phyloP scores from a whole-genome alignment of 306 rosid species.

The Echinosophora koreensis region DNA sequence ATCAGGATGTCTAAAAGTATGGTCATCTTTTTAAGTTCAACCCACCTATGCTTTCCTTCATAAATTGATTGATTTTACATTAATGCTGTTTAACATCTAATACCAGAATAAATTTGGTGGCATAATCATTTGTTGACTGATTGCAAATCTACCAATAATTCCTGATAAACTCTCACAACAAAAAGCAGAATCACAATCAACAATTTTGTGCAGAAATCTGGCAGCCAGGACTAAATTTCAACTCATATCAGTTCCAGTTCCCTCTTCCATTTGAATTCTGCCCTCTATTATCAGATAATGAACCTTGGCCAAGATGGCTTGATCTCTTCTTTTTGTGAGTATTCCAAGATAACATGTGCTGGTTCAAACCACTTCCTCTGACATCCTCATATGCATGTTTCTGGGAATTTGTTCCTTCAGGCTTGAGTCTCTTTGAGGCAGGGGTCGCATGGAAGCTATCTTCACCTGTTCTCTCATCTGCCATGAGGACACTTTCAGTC shows the following conservation, averaged over 20 bases:
- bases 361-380: constrained; percentile 64
- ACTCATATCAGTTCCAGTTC: constrained; percentile 65
- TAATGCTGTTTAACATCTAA: constrained; percentile 39
- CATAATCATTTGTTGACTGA: constrained; percentile 25
- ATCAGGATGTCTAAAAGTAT: background rate
- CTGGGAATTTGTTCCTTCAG: constrained; percentile 59
- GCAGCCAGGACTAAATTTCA: constrained; percentile 35
- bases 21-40: too few species aligned
- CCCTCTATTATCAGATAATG: constrained; percentile 71
- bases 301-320: constrained; percentile 64
- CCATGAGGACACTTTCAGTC: constrained; percentile 52
- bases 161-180: constrained; percentile 26
- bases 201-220: constrained; percentile 31
- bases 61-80: constrained; percentile 35
- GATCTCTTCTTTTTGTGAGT: constrained; percentile 90
- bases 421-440: constrained; percentile 67
- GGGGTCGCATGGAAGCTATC: constrained; percentile 60
- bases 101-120: constrained; percentile 38
- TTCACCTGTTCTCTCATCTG: constrained; percentile 68
- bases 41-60: too few species aligned
- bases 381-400: constrained; percentile 58
- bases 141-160: constrained; percentile 16
- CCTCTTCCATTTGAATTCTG: constrained; percentile 77
- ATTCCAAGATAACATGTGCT: constrained; percentile 78
- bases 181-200: constrained; percentile 34